phyloP scores from a whole-genome alignment of 1,284 basidiomycete genomes.

The Schizophyllum amplum region DNA sequence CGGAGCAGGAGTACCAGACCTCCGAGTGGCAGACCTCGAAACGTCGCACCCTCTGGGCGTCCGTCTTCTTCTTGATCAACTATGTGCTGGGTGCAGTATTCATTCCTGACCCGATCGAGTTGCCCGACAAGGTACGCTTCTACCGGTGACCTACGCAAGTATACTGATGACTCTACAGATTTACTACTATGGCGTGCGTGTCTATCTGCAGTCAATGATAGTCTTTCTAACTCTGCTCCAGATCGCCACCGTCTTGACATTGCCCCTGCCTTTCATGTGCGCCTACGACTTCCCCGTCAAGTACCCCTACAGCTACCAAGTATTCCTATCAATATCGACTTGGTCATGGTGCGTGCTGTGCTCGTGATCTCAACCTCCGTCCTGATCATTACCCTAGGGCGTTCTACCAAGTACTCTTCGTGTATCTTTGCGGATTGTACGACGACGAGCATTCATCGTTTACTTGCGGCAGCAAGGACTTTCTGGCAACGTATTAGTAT shows the following conservation, averaged over 20 bases:
- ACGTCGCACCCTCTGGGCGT: slow-evolving; percentile 56
- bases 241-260: slow-evolving; percentile 16
- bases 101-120: slow-evolving; percentile 15
- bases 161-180: slow-evolving; percentile 44
- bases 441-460: slow-evolving; percentile 15
- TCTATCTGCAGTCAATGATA: slow-evolving; percentile 17
- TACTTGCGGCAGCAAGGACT: slow-evolving; percentile 46
- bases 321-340: slow-evolving; percentile 31
- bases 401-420: slow-evolving; percentile 27
- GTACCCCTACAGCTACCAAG: slow-evolving; percentile 28
- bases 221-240: neutral
- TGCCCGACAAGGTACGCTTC: slow-evolving; percentile 41
- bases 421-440: slow-evolving; percentile 52
- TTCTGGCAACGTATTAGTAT: slow-evolving; percentile 58
- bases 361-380: slow-evolving; percentile 61
- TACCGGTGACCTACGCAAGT: slow-evolving; percentile 57
- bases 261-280: slow-evolving; percentile 32
- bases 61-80: slow-evolving; percentile 59
- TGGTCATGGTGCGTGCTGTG: slow-evolving; percentile 46
- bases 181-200: slow-evolving; percentile 44
- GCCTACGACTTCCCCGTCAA: slow-evolving; percentile 44
- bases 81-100: slow-evolving; percentile 57
- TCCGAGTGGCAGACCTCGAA: slow-evolving; percentile 25
- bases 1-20: slow-evolving; percentile 45
- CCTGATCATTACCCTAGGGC: slow-evolving; percentile 31